These are phyloP conservation scores for Cladosporium sp. DNA, from an alignment of 2,329 filamentous ascomycete genomes.

Conservation along the genomic window DNA sequence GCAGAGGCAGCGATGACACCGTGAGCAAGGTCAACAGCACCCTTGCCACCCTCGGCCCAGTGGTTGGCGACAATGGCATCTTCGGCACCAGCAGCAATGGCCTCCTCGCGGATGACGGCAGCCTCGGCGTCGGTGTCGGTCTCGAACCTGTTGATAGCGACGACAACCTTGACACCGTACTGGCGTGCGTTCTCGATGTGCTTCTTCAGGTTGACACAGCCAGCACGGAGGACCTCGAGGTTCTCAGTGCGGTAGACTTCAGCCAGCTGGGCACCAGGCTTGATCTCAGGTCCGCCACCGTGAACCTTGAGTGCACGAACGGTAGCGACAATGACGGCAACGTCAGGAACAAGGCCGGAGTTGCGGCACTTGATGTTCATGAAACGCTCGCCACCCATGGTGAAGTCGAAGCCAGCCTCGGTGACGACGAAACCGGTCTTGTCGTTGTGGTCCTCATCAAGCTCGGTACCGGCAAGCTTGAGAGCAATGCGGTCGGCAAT, in stretches of 20 bases:
- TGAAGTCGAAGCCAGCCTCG: slow-evolving; percentile 98
- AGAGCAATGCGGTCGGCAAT: slow-evolving; percentile 93
- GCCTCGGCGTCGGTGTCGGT: slow-evolving; percentile 94
- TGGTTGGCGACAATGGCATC: slow-evolving; percentile 94
- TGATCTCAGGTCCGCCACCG: slow-evolving; percentile 91
- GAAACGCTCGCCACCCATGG: slow-evolving; percentile 98
- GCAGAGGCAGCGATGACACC: slow-evolving; percentile 80
- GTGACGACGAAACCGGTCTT: slow-evolving; percentile 94
- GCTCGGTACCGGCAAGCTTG: slow-evolving; percentile 92
- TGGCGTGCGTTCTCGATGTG: slow-evolving; percentile 87
- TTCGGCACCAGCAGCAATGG: slow-evolving; percentile 86
- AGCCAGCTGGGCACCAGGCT: slow-evolving; percentile 79
- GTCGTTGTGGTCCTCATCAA: slow-evolving; percentile 78
- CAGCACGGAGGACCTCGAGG: slow-evolving; percentile 82
- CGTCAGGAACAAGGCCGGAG: slow-evolving; percentile 88
- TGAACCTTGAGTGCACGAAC: slow-evolving; percentile 96
- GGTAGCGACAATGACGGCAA: slow-evolving; percentile 92
- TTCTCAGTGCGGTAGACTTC: slow-evolving; percentile 93
- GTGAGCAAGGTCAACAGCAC: slow-evolving; percentile 84
- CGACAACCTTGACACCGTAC: slow-evolving; percentile 91
- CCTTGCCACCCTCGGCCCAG: slow-evolving; percentile 92
- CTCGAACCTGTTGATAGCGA: slow-evolving; percentile 95
- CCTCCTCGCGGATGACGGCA: slow-evolving; percentile 83
- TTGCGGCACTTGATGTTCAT: slow-evolving; percentile 99
- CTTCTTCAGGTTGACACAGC: slow-evolving; percentile 93